Evolutionary conservation across 495 filamentous ascomycete genomes (phyloP), one percentile per base, ranked within the genome.

Genomic region (Penicillium arizonense): DNA sequence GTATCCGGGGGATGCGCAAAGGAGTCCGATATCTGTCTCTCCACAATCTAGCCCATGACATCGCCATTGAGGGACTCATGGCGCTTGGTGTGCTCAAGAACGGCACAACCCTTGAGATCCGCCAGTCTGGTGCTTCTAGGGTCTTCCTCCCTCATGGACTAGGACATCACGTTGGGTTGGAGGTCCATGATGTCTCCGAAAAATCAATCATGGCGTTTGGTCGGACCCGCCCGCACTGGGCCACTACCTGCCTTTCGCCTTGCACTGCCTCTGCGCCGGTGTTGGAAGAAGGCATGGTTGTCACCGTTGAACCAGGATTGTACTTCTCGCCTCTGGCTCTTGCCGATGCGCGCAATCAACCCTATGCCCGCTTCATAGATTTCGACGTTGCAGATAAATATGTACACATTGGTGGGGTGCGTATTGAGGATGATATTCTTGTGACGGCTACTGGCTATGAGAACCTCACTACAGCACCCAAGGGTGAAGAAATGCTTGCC

Each of bases 121-220:
- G 82, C 42, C 57, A 72, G 34, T 80, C 82, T 3, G 87, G 91
- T 28, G 89, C 84, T 18, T 83, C 83, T 3, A 75, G 80, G 23
- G 86, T 88, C 0, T 97, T 96, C 72, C 95, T 96, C 70, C 92
- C 93, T 3, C 93, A 97, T 67, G 93, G 93, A 2, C 75, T 93
- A 12, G 89, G 89, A 10, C 91, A 97, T 67, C 89, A 96, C 65
- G 75, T 96, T 32, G 93, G 93, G 0, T 77, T 97, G 13, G 93
- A 97, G 66, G 87, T 89, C 35, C 93, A 97, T 61, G 93, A 97
- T 72, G 84, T 89, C 5, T 81, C 81, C 5, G 77, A 69, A 7
- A 67, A 71, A 21, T 71, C 75, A 3, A 72, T 80, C 36, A 79
- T 72, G 57, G 73, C 71, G n/a, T 33, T 63, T 52, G 52, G 55